Evolutionary conservation across 2,329 filamentous ascomycete species (phyloP), one percentile per base, ranked within the genome.

Genomic region (Huntiella bhutanensis): DNA sequence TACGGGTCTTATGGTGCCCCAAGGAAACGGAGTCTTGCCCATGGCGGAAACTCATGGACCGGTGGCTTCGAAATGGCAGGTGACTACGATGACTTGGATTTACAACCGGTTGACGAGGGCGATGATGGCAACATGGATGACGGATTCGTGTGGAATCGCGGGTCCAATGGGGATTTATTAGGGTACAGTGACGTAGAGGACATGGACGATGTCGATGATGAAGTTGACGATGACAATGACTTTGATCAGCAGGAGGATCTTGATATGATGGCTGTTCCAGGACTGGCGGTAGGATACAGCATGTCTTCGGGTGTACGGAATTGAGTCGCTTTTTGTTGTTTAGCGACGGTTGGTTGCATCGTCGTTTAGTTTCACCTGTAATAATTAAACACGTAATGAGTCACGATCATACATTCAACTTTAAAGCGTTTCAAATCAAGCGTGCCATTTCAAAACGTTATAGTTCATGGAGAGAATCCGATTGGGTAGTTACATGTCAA

Each of bases 151-250:
- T 77, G 71, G 68, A 73, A 75, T 48, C 67, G 71, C 2, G 71
- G 73, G 34, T 69, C 71, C 45, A 70, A 76, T 51, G 68, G 71
- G 38, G 72, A 73, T 47, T 62, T 74, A 10, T 69, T 73, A 41
- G 63, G 66, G 13, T 69, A 69, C 40, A 68, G 65, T 0, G 65
- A 73, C 40, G 68, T 67, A 34, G 66, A 72, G 13, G 62, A 67
- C 36, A 65, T 67, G 17, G 61, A 63, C 33, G 60, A 63, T 16
- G 64, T 66, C 22, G 63, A 68, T 38, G 61, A 67, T n/a, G 60
- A 64, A 5, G 62, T 62, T 11, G 57, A 66, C 8, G 63, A 67
- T 41, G 60, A 61, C 12, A 15, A 16, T 3, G 64, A 63, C 15
- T 62, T 63, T 39, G 62, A 60, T 7, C 59, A 59, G 46, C 55